Evolutionary conservation across 1,284 basidiomycete species (phyloP).

Genomic region (Lentinula novae-zelandiae): DNA sequence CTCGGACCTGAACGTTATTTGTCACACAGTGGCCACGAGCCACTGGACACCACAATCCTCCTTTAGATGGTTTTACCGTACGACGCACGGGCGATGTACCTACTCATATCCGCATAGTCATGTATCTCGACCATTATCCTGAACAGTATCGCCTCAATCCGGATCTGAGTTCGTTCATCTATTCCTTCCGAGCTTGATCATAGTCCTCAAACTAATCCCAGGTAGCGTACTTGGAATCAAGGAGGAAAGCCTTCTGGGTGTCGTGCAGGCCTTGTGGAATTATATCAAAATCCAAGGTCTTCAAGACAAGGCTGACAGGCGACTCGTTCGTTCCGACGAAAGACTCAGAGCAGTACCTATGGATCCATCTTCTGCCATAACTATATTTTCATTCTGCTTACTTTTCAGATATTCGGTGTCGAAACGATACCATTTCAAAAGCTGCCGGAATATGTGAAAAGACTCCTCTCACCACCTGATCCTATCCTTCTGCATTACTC

Average conservation of each 20-base stretch:
- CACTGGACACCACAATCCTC: slow-evolving; percentile 50
- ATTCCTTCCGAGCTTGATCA: background rate
- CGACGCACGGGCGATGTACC: slow-evolving; percentile 78
- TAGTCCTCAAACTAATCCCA: slow-evolving; percentile 13
- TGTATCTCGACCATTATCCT: slow-evolving; percentile 85
- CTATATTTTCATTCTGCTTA: background rate
- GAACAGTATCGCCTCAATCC: slow-evolving; percentile 82
- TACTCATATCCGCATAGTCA: slow-evolving; percentile 74
- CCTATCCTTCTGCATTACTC: slow-evolving; percentile 85
- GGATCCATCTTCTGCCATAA: background rate
- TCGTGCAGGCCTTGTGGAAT: slow-evolving; percentile 87
- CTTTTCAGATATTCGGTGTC: slow-evolving; percentile 59
- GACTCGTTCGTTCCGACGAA: slow-evolving; percentile 75
- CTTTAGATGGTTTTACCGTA: slow-evolving; percentile 87
- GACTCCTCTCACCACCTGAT: slow-evolving; percentile 75
- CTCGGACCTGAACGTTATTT: background rate
- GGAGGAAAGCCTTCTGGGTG: slow-evolving; percentile 82
- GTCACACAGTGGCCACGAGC: slow-evolving; percentile 66
- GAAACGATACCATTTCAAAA: slow-evolving; percentile 75
- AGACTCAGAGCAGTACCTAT: slow-evolving; percentile 58
- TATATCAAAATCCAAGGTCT: slow-evolving; percentile 87
- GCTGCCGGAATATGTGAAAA: slow-evolving; percentile 84
- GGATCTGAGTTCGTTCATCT: slow-evolving; percentile 56
- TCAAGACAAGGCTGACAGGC: slow-evolving; percentile 88
- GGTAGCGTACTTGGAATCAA: slow-evolving; percentile 75